phyloP scores from a whole-genome alignment of 163 green algal species.

The Picocystis sp. region DNA sequence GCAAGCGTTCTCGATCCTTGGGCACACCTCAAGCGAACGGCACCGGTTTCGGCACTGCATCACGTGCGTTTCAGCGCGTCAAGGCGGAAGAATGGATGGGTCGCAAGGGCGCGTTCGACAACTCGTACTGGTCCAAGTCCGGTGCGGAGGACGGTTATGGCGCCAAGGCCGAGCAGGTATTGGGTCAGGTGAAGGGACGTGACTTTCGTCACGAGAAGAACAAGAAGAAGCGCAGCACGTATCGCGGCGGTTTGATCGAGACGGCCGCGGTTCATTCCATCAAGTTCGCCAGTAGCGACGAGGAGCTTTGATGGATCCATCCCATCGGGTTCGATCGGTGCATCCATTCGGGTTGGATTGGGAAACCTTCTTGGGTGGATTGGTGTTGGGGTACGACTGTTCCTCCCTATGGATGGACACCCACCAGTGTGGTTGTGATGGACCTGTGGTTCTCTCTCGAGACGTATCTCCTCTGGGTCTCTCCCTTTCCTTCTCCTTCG shows the following conservation, averaged over 20 bases:
- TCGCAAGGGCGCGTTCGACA: conserved; percentile 65
- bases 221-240: conserved; percentile 96
- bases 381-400: no score
- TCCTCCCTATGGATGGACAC: no score
- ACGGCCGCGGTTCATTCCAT: conserved; percentile 49
- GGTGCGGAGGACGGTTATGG: conserved; percentile 60
- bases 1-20: no score
- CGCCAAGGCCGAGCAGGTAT: conserved; percentile 74
- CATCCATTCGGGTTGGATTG: not conserved
- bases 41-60: conserved; percentile 17
- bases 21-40: no score
- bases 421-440: no score
- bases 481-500: no score
- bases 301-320: conserved; percentile 25
- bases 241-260: conserved; percentile 82
- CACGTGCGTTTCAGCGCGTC: conserved; percentile 65
- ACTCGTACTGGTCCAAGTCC: conserved; percentile 77
- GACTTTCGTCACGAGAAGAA: conserved; percentile 99
- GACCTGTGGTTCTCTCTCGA: no score
- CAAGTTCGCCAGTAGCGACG: conserved; percentile 86
- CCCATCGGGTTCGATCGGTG: not conserved
- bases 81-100: conserved; percentile 70
- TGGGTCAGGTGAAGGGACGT: conserved; percentile 67
- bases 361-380: no score
- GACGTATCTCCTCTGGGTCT: no score